Evolutionary conservation across 2,329 filamentous ascomycete genomes (phyloP).

Genomic region (Myriosclerotinia scirpicola): DNA sequence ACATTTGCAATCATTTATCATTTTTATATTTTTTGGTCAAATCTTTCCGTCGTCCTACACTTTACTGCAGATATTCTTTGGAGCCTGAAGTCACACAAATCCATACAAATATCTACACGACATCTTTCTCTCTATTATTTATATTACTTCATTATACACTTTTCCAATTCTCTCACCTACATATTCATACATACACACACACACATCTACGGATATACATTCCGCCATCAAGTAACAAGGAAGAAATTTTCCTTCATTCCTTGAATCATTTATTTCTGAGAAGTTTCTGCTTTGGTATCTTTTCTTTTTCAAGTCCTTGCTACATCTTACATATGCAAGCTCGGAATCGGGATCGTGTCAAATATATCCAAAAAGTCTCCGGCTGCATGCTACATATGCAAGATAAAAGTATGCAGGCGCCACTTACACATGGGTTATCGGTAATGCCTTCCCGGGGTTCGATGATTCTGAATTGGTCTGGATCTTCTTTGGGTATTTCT

Average conservation of each 20-base stretch:
- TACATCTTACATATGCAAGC: constrained; percentile 16
- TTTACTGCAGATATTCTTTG: not conserved
- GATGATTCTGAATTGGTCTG: constrained; percentile 10
- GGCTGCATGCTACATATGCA: not conserved
- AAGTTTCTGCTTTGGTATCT: not conserved
- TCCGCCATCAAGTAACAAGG: not conserved
- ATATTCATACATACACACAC: not conserved
- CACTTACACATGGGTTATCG: constrained; percentile 9
- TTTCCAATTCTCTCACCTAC: not conserved
- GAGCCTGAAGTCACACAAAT: constrained; percentile 6
- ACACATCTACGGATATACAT: not conserved
- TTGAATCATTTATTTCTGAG: not conserved
- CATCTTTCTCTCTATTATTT: constrained; percentile 1
- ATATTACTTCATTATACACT: not conserved
- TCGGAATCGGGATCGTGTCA: constrained; percentile 16
- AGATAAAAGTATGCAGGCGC: not conserved
- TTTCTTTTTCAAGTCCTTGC: not conserved
- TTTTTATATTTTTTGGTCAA: not conserved
- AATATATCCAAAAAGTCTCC: not conserved
- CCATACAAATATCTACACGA: constrained; percentile 7
- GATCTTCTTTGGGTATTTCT: not conserved
- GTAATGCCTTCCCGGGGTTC: not conserved
- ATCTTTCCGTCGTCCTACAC: constrained; percentile 7
- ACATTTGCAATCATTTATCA: not conserved
- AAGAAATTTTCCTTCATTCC: not conserved